Evolutionary conservation across 495 filamentous ascomycete genomes (phyloP), one percentile per base, ranked within the genome.

Genomic region (Daldinia concentrica): DNA sequence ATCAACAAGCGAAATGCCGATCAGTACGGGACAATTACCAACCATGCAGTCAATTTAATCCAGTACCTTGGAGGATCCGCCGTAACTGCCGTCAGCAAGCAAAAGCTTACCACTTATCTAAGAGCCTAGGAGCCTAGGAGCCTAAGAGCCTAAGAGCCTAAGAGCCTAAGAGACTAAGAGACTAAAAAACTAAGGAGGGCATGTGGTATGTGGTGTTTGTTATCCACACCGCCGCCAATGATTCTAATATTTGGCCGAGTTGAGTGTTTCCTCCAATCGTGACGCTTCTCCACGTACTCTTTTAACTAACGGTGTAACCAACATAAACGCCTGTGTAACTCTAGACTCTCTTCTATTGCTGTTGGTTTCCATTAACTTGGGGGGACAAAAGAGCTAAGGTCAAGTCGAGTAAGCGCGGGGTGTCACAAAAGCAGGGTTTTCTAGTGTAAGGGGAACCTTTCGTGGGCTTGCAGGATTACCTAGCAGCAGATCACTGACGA

Each of bases 371-470:
- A 24, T 24, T n/a, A 30, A 43, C 37, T 34, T n/a, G 22, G n/a
- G 24, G 24, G 14, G 7, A 56, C 15, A 32, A 26, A 50, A 24
- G 29, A 32, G 50, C 30, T 17, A 51, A 57, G 22, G 45, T 22
- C 51, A 62, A 64, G 54, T 61, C 69, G 48, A 68, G 64, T 57
- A 72, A 72, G 69, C 69, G 64, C 64, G 64, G 60, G 64, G 69
- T 68, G 14, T 52, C 56, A 72, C 64, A 60, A 37, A 6, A 45
- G 52, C 43, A 48, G 43, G 19, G 43, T 24, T 11, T 48, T 24
- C 19, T 19, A 6, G 39, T 7, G 6, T 7, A 22, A 22, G 27
- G 51, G n/a, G 51, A 26, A 1, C 39, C 39, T 41, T 36, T 57
- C 19, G 32, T 55, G 48, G 48, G 34, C 34, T 36, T 22, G 34